Base-by-base conservation (phyloP, 2,329 filamentous ascomycete species). In the Nectriaceae sp. region DNA sequence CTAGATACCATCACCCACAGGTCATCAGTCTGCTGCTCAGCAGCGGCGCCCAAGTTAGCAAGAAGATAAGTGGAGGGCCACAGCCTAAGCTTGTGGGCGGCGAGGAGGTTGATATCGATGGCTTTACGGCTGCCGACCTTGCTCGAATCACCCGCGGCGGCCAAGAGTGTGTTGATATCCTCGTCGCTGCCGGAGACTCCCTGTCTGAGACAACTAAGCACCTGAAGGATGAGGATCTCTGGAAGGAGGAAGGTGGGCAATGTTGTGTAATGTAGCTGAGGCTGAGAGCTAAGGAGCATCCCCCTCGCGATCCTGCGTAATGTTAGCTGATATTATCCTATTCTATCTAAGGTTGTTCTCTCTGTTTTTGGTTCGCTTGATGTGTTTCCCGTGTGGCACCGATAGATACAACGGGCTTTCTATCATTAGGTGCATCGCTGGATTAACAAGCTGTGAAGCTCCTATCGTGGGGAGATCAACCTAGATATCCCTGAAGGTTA, bases 161-260 rank as follows among this genome's bases (percentile, higher is more conserved):
- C 2, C 46, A 48, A 36, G 24, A 33, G 15, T 44, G 33, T 22
- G 46, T 48, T 16, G 46, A 48, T 16, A 24, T 40, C 0, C 36
- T 48, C 2, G 40, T 48, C 5, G 40, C 15, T 21, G 46, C 46
- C 5, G 46, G 46, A 2, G 46, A 44, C 19, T 15, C 24, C 8
- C 16, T 48, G 6, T 48, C 46, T 29, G 24, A 42, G 10, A 18
- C n/a, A 13, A 48, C 46, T 4, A 40, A 48, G 16, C 15, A 48
- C 11, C 15, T 48, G 6, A 43, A 40, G 11, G 46, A 48, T 5
- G 46, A 48, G 2, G 46, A 48, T 22, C 35, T 48, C 11, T 48
- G 19, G 26, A 26, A 48, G 18, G 46, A 48, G 19, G 15, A 48
- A 21, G 22, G 5, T 19, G 21, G 26, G 4, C 22, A 10, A 4